Evolutionary conservation across 257 asterid species (phyloP), one percentile per base, ranked within the genome.

Genomic region (Apocynum venetum): DNA sequence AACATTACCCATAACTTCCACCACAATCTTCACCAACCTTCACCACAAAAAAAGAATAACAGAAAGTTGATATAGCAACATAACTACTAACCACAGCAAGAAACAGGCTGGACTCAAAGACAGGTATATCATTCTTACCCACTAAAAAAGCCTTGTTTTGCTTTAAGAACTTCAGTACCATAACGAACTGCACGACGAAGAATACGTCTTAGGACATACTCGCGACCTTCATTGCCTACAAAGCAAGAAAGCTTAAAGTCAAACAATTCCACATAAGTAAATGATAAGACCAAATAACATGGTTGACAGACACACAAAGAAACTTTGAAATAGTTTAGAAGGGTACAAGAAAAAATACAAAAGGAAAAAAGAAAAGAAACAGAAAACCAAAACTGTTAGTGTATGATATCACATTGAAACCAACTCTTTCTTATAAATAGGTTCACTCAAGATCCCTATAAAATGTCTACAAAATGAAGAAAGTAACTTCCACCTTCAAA

Each of bases 191-290:
- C 99, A 79, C 98, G 90, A 19, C 99, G 94, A 71, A 96, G 96
- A 77, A 96, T 96, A 75, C 99, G 97, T 80, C 99, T 88, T 78
- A 96, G 86, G 67, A 92, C 97, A 84, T 96, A 96, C 74, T 96
- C 99, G 73, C 99, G 99, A 36, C 98, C 99, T 86, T 96, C 99
- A 68, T 93, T 96, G 77, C 99, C 99, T 95, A 89, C 72, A 83
- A 25, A 82, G 46, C 55, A 68, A 49, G 69, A 51, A 77, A 83
- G 35, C 35, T 4, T 57, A 60, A 57, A 73, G 59, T 47, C 49
- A 76, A 41, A 56, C 53, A 78, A 80, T 63, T 74, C 65, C 73
- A 64, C 64, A 35, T 41, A 19, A 78, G 73, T 46, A 25, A 35
- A 57, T 15, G 44, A 76, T 25, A 77, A 38, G 41, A 35, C 44